phyloP scores from a whole-genome alignment of 306 rosid species.

The Cicer chorassanicum region DNA sequence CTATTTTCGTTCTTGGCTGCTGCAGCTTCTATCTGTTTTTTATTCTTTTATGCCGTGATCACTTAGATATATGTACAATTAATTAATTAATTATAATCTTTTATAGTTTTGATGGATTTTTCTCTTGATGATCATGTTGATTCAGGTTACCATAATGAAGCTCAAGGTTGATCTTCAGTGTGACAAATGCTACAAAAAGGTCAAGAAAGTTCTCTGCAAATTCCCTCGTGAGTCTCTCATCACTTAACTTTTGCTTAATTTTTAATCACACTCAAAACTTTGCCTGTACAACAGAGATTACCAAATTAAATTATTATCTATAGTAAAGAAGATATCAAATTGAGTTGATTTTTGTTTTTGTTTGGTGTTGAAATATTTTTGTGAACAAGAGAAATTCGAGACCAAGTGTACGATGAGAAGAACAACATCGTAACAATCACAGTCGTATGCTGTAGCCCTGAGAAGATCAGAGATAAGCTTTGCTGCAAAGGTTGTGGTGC shows the following conservation, averaged over 20 bases:
- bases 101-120: background rate
- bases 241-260: background rate
- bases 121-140: slow-evolving; percentile 15
- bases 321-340: slow-evolving; percentile 22
- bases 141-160: slow-evolving; percentile 62
- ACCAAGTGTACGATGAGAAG: slow-evolving; percentile 76
- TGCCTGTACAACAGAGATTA: background rate
- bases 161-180: slow-evolving; percentile 82
- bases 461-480: slow-evolving; percentile 65
- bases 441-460: slow-evolving; percentile 84
- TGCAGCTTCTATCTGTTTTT: background rate
- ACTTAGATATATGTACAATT: background rate
- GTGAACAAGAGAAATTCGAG: slow-evolving; percentile 81
- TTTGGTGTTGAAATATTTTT: slow-evolving; percentile 48
- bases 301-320: background rate
- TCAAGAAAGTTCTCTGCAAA: slow-evolving; percentile 76
- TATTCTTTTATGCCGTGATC: background rate
- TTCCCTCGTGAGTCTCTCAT: slow-evolving; percentile 74
- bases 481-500: slow-evolving; percentile 60
- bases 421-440: slow-evolving; percentile 59
- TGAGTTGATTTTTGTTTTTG: slow-evolving; percentile 46
- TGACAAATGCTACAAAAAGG: slow-evolving; percentile 69
- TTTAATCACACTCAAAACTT: background rate
- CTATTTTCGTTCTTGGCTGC: too few relatives aligned
- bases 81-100: background rate